Percentiles rank a stretch among this genome's conserved stretches.
These are phyloP conservation scores for Rosa rugosa DNA, from an alignment of 306 rosid genomes.

Conservation along the genomic window DNA sequence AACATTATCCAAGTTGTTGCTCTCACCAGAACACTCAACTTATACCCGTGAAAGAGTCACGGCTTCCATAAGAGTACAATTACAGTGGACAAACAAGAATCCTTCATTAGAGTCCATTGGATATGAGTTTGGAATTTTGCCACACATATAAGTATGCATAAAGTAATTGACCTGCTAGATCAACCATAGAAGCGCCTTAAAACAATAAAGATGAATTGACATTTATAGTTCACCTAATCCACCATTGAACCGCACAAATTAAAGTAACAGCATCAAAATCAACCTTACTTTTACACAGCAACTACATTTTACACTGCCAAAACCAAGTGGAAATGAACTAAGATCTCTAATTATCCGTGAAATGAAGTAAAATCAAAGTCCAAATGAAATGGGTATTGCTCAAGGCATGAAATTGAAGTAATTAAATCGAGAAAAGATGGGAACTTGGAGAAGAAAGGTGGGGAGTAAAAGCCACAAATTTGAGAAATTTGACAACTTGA, in stretches of 20 bases:
- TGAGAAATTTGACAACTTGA: not conserved
- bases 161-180: conserved; percentile 13
- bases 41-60: conserved; percentile 49
- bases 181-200: conserved; percentile 12
- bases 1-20: conserved; percentile 39
- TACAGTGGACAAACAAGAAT: conserved; percentile 34
- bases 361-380: not conserved
- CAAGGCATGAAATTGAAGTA: not conserved
- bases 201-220: conserved; percentile 21
- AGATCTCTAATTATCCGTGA: conserved; percentile 4
- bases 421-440: not conserved
- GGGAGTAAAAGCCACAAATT: not conserved
- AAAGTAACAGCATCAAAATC: conserved; percentile 22
- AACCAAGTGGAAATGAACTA: conserved; percentile 21
- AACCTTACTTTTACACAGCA: conserved; percentile 18
- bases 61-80: conserved; percentile 40
- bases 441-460: not conserved
- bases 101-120: conserved; percentile 39
- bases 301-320: conserved; percentile 10
- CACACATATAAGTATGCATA: not conserved
- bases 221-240: conserved; percentile 24
- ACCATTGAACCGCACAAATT: conserved; percentile 4
- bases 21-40: conserved; percentile 50
- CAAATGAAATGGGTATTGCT: not conserved
- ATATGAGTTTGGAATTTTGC: conserved; percentile 11